Base-by-base conservation (phyloP, 345 rosid genomes). In the Eucalyptus globulus region DNA sequence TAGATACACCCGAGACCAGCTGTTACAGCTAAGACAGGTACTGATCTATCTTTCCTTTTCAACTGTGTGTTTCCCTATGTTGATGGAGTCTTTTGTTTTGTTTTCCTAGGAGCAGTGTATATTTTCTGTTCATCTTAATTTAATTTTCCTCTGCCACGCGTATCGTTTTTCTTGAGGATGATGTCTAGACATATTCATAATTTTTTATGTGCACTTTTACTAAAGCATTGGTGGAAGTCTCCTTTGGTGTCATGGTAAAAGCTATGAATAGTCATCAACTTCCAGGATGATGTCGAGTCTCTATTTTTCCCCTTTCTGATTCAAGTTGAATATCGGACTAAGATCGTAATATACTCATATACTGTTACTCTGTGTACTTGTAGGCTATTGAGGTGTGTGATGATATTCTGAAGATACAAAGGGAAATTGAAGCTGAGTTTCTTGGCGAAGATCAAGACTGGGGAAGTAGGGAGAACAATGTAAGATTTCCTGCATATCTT, bases 1-100 rank as follows among this genome's bases (percentile, higher is more conserved):
- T 89, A 91, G 76, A 87, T 96, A 94, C 92, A 92, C 96, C 54
- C 92, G 95, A 51, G 99, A 95, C 12, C 98, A 95, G 92, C 96
- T 95, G 14, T 91, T 97, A 86, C 94, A 93, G 88, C 93, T 96
- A 34, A 93, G 86, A 90, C 95, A 95, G 98, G 97, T 96, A 91
- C 87, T 88, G 65, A 54, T 90, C 67, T 80, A 67, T 72, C 60
- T 65, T 21, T 44, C 43, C 69, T 54, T 86, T 89, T 62, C 27
- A 45, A 69, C 34, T 43, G 29, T 17, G 6, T 31, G 72, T 47
- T 69, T 44, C 13, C 13, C 53, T 26, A 4, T 87, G 88, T 58
- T 4, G 53, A 87, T 60, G 62, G 54, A 49, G 31, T 62, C 43
- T 15, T 11, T 44, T 65, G 29, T 13, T 87, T 50, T 86, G n/a